Evolutionary conservation across 306 rosid genomes (phyloP).

Genomic region (Prunus armeniaca): DNA sequence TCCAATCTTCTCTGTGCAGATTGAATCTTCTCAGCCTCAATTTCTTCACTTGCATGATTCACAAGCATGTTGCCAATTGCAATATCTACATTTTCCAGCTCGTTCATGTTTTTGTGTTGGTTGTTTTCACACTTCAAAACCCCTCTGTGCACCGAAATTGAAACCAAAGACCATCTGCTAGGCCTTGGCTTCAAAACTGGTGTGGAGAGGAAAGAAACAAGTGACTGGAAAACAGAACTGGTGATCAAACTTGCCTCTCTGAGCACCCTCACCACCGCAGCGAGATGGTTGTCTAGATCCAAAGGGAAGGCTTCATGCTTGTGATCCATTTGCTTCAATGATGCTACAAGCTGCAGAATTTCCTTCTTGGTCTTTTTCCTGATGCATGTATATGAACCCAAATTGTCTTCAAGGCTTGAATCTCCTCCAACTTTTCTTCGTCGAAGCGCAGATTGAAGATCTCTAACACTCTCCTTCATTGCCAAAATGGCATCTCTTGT

Average conservation of each 20-base stretch:
- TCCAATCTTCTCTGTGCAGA: constrained; percentile 40
- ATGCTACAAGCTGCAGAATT: constrained; percentile 31
- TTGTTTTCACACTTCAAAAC: constrained; percentile 13
- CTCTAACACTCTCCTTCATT: constrained; percentile 42
- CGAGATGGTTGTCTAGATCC: constrained; percentile 37
- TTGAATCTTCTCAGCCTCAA: constrained; percentile 42
- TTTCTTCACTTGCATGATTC: constrained; percentile 22
- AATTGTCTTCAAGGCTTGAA: constrained; percentile 30
- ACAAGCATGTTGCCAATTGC: constrained; percentile 38
- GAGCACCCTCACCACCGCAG: constrained; percentile 50
- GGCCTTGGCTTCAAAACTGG: constrained; percentile 47
- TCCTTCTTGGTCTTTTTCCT: constrained; percentile 49
- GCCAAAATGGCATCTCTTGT: constrained; percentile 43
- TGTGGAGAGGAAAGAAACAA: constrained; percentile 45
- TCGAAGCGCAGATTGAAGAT: constrained; percentile 60
- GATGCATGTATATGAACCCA: constrained; percentile 31
- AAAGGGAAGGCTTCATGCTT: constrained; percentile 22
- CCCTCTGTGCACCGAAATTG: constrained; percentile 50
- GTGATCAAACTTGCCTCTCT: constrained; percentile 60
- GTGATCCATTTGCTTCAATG: constrained; percentile 41
- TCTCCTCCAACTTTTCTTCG: constrained; percentile 48
- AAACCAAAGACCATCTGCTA: constrained; percentile 63
- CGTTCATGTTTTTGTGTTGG: constrained; percentile 36
- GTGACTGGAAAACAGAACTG: constrained; percentile 41
- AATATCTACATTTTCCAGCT: constrained; percentile 54